A percentile compares a stretch with the other conserved stretches of the same genome.
phyloP scores from a whole-genome alignment of 176 grass and related monocot species.

The Triticum urartu region DNA sequence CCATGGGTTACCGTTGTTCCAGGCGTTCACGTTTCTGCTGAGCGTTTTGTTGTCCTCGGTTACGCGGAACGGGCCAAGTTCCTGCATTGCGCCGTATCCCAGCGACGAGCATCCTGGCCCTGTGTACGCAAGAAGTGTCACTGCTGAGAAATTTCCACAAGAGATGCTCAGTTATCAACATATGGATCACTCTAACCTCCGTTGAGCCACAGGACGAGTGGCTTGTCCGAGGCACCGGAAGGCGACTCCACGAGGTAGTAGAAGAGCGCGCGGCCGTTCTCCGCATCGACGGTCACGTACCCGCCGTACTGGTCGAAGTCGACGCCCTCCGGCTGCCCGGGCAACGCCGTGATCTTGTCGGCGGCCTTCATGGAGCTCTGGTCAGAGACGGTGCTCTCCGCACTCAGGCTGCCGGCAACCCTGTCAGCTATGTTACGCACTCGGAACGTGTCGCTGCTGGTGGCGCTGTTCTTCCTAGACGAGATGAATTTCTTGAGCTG shows the following conservation, averaged over 20 bases:
- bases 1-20: conserved; percentile 35
- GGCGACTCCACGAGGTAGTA: conserved; percentile 55
- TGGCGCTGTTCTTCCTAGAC: conserved; percentile 9
- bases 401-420: background rate
- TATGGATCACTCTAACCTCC: conserved; percentile 35
- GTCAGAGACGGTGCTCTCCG: background rate
- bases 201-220: conserved; percentile 63
- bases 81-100: conserved; percentile 40
- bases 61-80: conserved; percentile 51
- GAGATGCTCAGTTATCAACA: background rate
- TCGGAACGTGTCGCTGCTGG: background rate
- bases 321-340: conserved; percentile 38
- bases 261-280: conserved; percentile 44
- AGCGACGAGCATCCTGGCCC: conserved; percentile 65
- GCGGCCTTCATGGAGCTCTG: conserved; percentile 31
- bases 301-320: conserved; percentile 55
- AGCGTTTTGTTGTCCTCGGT: conserved; percentile 48
- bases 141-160: background rate
- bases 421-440: background rate
- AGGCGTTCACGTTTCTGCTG: conserved; percentile 32
- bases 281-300: conserved; percentile 37
- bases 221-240: conserved; percentile 17
- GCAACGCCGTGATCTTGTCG: conserved; percentile 47
- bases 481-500: conserved; percentile 14
- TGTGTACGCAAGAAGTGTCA: background rate